These are phyloP conservation scores for Solanum microdontum DNA, from an alignment of 257 asterid species.

Conservation along the genomic window DNA sequence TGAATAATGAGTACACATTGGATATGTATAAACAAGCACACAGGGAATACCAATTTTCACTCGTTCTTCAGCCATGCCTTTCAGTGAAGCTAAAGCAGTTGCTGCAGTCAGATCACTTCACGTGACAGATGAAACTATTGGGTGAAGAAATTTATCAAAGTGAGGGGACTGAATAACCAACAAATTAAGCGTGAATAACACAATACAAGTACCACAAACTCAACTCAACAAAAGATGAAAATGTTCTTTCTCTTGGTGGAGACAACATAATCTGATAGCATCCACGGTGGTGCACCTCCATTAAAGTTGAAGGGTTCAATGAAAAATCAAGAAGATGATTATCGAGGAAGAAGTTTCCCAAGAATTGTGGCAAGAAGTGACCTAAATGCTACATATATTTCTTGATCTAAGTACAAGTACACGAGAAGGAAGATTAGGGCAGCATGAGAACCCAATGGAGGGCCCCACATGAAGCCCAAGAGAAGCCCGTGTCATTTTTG, in stretches of 20 bases:
- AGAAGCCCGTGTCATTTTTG: neutral
- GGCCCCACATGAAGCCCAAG: neutral
- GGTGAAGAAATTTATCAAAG: neutral
- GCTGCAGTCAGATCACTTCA: neutral
- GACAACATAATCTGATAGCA: neutral
- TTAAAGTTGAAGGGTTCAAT: neutral
- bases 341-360: neutral
- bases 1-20: neutral
- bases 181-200: neutral
- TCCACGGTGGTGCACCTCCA: neutral
- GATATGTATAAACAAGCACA: neutral
- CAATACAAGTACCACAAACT: neutral
- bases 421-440: neutral
- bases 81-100: neutral
- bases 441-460: neutral
- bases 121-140: neutral
- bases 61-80: neutral
- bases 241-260: neutral
- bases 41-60: neutral
- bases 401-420: neutral
- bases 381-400: neutral
- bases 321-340: neutral
- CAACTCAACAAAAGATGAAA: neutral
- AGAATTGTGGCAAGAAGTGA: neutral
- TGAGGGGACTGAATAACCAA: neutral